Evolutionary conservation across 2,329 filamentous ascomycete genomes (phyloP).

Genomic region (Iodosphaeria phyllophila): DNA sequence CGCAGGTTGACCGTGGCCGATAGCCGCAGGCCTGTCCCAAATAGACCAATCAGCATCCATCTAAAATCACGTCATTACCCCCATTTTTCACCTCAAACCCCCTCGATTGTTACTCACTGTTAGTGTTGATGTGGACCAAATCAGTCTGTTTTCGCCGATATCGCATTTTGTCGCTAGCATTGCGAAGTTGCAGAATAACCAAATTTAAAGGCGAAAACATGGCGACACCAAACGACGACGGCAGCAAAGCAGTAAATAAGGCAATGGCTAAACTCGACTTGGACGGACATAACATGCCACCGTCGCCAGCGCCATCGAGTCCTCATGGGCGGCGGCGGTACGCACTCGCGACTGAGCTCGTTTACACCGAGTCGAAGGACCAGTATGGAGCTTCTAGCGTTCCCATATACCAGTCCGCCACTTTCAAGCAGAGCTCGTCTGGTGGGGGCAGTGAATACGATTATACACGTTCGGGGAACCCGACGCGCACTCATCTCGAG

Average conservation of each 20-base stretch:
- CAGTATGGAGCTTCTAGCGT: slow-evolving; percentile 95
- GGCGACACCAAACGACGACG: slow-evolving; percentile 13
- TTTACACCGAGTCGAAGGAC: slow-evolving; percentile 89
- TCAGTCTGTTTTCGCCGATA: too few species aligned
- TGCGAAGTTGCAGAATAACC: too few species aligned
- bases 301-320: slow-evolving; percentile 83
- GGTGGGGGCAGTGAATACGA: slow-evolving; percentile 80
- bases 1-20: too few species aligned
- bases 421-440: slow-evolving; percentile 84
- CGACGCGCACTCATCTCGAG: slow-evolving; percentile 88
- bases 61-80: too few species aligned
- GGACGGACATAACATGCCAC: slow-evolving; percentile 70
- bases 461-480: slow-evolving; percentile 95
- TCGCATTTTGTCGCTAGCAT: too few species aligned
- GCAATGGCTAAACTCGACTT: slow-evolving; percentile 48
- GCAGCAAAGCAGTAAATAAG: slow-evolving; percentile 27
- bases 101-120: too few species aligned
- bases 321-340: slow-evolving; percentile 72
- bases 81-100: too few species aligned
- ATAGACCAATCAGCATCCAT: too few species aligned
- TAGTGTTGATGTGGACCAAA: too few species aligned
- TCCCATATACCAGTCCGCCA: slow-evolving; percentile 96
- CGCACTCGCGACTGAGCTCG: slow-evolving; percentile 85
- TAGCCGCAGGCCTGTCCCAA: too few species aligned
- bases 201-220: too few species aligned